Evolutionary conservation across 1,139 yeast species (phyloP), one percentile per base, ranked within the genome.

Genomic region (Diutina neorugosa): DNA sequence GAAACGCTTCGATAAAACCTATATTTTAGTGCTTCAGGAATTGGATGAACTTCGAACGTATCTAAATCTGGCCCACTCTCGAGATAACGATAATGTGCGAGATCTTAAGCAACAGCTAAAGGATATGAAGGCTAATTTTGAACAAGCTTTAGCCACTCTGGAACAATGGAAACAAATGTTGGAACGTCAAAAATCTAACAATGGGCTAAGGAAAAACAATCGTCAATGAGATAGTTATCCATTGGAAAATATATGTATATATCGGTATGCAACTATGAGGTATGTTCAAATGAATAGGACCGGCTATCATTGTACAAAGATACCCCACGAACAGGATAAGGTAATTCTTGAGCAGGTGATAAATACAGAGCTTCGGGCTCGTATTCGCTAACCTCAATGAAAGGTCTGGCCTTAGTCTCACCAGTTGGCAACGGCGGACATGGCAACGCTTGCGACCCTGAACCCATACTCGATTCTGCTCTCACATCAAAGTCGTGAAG

Each of bases 321-420:
- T 2, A 64, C 60, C 2, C 65, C 67, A 19, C 67, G 54, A 2
- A 62, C 59, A 1, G 67, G 67, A 51, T 64, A 63, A 8, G 67
- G 67, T 23, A 21, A 27, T 18, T 14, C 14, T 31, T 31, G n/a
- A 14, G n/a, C 12, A 12, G 37, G 37, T 8, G 37, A n/a, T 11
- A 5, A 14, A 31, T 31, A 31, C n/a, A 31, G 37, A 31, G n/a
- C n/a, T 11, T 31, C 37, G 12, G 37, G 37, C 37, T 31, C 37
- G 14, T 31, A 31, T n/a, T 31, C 37, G 4, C 16, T 31, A 31
- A 31, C 37, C 12, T 31, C 37, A 31, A 11, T 31, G 4, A 31
- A 9, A 4, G 37, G 37, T 8, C 6, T 11, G 6, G 37, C 37
- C 37, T 11, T 2, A 2, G 37, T 31, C 37, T 31, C 37, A n/a